Base-by-base conservation (phyloP, 2,329 filamentous ascomycete genomes). In the Colletotrichum tofieldiae region DNA sequence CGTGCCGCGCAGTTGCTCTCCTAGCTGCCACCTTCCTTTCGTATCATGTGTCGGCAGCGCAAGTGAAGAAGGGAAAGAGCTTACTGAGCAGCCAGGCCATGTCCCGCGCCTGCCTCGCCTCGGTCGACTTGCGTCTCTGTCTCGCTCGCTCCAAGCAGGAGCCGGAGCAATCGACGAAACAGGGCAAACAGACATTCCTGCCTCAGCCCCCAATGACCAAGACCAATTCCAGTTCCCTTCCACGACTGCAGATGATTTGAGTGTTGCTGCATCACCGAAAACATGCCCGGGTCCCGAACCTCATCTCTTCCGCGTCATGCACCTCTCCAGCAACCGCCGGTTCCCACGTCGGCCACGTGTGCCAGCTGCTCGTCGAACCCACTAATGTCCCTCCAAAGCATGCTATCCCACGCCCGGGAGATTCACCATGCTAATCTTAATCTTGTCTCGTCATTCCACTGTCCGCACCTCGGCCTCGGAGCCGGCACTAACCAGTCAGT, bases 291-390 rank as follows among this genome's bases (percentile, higher is more conserved):
- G 26, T n/a, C 16, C 59, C 29, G 23, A 35, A 20, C n/a, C 55
- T 29, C 62, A 23, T 60, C 29, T 61, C 32, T 29, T 16, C 23
- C 51, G 41, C 32, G 11, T 6, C 47, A 20, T 58, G 45, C 60
- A 20, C 54, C 26, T 41, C 37, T n/a, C 37, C 47, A 23, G 26
- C 52, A 51, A 23, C n/a, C 45, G 39, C 61, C 16, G 23, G 35
- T n/a, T 39, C n/a, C 29, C 37, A 54, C 47, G n/a, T 67, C 65
- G 55, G 39, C 58, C 51, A 59, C 61, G 67, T 69, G 67, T 47
- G 23, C 61, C 41, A 51, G 23, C 61, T 7, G 47, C 45, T 39
- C 23, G n/a, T 39, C 9, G 43, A 41, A 18, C 32, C 18, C 32
- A 49, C 54, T n/a, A 47, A 35, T 35, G 41, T 43, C 12, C 39